Evolutionary conservation across 768 basidiomycete species (phyloP).

Genomic region (Leucosporidium creatinivorum): DNA sequence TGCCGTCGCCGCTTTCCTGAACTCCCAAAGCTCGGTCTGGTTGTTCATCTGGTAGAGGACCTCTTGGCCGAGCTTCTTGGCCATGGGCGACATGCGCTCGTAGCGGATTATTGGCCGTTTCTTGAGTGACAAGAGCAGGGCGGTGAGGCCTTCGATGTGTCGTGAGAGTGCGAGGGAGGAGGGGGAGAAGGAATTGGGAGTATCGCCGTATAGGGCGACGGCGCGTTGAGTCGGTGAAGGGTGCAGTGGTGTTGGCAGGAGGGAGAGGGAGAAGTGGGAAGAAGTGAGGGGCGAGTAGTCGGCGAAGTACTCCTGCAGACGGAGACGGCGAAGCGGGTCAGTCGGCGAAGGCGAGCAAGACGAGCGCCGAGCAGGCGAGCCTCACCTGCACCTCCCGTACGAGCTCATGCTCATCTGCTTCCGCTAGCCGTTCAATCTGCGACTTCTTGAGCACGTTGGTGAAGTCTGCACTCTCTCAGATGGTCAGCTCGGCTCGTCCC

Average conservation of each 20-base stretch:
- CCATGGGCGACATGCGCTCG: conserved; percentile 86
- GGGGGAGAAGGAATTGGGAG: conserved; percentile 62
- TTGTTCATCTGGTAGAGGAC: conserved; percentile 77
- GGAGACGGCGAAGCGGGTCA: conserved; percentile 1
- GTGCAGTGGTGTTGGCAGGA: conserved; percentile 55
- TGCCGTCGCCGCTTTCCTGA: conserved; percentile 76
- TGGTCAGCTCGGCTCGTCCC: not conserved
- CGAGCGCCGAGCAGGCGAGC: not conserved
- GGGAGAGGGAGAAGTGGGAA: conserved; percentile 77
- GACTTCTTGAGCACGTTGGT: conserved; percentile 86
- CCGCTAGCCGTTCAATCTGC: conserved; percentile 83
- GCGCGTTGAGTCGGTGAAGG: conserved; percentile 37
- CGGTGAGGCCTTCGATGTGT: conserved; percentile 70
- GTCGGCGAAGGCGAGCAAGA: not conserved
- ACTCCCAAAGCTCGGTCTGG: conserved; percentile 81
- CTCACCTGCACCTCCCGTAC: conserved; percentile 92
- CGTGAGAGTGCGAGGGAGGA: conserved; percentile 49
- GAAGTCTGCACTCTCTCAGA: conserved; percentile 58
- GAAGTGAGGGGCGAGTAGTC: conserved; percentile 86
- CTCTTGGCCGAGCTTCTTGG: conserved; percentile 78
- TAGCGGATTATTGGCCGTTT: conserved; percentile 93
- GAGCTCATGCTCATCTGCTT: conserved; percentile 91
- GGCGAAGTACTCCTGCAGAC: conserved; percentile 79
- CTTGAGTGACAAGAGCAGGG: conserved; percentile 85
- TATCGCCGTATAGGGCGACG: conserved; percentile 60